A percentile compares a stretch with the other conserved stretches of the same genome.
Conservation (phyloP, 2,329 filamentous ascomycete genomes). For the Sporothrix phasma region DNA sequence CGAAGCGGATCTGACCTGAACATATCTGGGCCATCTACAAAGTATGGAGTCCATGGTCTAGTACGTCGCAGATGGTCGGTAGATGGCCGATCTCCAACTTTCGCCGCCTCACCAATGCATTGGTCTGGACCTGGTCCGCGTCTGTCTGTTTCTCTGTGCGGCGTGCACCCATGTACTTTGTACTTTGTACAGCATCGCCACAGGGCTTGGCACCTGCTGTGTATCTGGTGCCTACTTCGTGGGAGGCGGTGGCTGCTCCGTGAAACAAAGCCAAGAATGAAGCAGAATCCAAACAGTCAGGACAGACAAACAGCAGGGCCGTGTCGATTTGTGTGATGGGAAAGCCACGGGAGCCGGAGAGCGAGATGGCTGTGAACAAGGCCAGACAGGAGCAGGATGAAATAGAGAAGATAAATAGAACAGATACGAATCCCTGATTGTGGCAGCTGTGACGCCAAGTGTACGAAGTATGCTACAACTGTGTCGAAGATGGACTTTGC, state of each 20-base stretch:
- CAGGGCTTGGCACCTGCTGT: conserved; percentile 14
- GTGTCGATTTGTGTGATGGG: neutral
- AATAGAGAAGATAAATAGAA: too few species aligned
- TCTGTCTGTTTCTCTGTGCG: too few species aligned
- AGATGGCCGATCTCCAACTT: neutral
- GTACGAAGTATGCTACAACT: neutral
- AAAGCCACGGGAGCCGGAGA: neutral
- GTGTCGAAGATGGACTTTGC: neutral
- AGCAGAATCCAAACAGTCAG: too few species aligned
- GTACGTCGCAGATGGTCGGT: neutral
- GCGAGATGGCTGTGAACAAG: neutral
- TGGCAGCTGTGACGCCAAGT: too few species aligned
- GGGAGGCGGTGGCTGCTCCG: too few species aligned
- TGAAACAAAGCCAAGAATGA: too few species aligned
- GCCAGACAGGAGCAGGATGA: neutral
- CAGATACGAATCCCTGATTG: too few species aligned
- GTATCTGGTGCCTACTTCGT: conserved; percentile 7
- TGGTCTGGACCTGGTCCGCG: neutral
- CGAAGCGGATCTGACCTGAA: neutral
- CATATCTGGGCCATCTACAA: too few species aligned
- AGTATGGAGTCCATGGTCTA: too few species aligned
- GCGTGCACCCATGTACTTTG: too few species aligned
- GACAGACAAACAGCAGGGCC: neutral
- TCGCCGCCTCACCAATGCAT: neutral
- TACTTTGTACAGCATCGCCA: neutral